A percentile compares a stretch with the other conserved stretches of the same genome.
Conservation (phyloP, 2,329 filamentous ascomycete species). For the Talaromyces sp. region DNA sequence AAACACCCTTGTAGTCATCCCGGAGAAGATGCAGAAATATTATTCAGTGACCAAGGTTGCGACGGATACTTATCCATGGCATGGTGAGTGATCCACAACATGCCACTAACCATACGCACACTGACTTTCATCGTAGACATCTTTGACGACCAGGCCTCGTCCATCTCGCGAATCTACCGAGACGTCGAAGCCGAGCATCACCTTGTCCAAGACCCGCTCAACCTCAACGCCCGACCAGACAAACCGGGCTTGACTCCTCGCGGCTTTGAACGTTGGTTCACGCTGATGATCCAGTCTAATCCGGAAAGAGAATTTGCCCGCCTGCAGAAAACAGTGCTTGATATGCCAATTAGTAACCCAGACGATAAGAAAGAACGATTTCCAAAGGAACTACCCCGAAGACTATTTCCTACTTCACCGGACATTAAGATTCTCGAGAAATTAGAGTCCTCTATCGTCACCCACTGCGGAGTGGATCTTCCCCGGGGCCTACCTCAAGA, state of each 20-base stretch:
- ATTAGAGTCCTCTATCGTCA: slow-evolving; percentile 55
- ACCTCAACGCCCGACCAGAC: slow-evolving; percentile 48
- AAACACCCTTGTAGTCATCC: slow-evolving; percentile 66
- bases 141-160: slow-evolving; percentile 50
- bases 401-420: slow-evolving; percentile 60
- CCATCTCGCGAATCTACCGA: slow-evolving; percentile 56
- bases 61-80: slow-evolving; percentile 64
- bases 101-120: neutral
- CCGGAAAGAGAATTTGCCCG: slow-evolving; percentile 70
- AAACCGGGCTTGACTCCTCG: slow-evolving; percentile 61
- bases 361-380: slow-evolving; percentile 65
- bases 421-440: slow-evolving; percentile 55
- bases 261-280: slow-evolving; percentile 70
- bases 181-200: slow-evolving; percentile 55
- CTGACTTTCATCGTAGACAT: slow-evolving; percentile 37
- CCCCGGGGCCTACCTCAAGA: slow-evolving; percentile 33
- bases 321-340: slow-evolving; percentile 61
- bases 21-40: slow-evolving; percentile 68
- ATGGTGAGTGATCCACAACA: slow-evolving; percentile 44
- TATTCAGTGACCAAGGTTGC: slow-evolving; percentile 63
- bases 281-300: slow-evolving; percentile 65
- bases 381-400: slow-evolving; percentile 70
- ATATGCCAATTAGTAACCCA: slow-evolving; percentile 65
- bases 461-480: slow-evolving; percentile 46
- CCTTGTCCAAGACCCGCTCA: slow-evolving; percentile 50